Percentiles rank a stretch among this genome's conserved stretches.
Conservation (phyloP, 768 basidiomycete genomes). For the Tremella mesenterica region DNA sequence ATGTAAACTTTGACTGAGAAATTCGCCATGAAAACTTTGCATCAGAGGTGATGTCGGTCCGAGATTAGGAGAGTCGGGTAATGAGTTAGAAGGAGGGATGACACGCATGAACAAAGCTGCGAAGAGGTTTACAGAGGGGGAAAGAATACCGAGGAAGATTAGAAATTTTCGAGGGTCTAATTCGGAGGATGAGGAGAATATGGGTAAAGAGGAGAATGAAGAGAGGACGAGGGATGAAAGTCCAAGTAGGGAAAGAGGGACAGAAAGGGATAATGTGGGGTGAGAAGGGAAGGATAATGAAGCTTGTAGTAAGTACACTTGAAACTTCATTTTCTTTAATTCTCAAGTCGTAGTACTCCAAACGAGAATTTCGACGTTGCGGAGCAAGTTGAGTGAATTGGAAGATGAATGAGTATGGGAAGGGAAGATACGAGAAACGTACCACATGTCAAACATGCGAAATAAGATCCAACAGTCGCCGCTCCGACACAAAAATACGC, state of each 20-base stretch:
- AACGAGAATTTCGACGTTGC: too few relatives aligned
- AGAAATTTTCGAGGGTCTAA: conserved; percentile 35
- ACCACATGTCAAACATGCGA: conserved; percentile 41
- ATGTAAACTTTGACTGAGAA: conserved; percentile 29
- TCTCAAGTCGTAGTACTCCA: too few relatives aligned
- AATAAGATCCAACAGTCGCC: conserved; percentile 42
- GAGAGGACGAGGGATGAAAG: conserved; percentile 39
- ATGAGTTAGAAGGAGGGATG: conserved; percentile 17
- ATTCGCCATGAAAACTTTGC: background rate
- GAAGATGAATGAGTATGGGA: background rate
- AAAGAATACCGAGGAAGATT: conserved; percentile 34
- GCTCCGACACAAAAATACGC: conserved; percentile 39
- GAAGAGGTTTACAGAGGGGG: conserved; percentile 39
- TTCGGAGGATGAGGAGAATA: conserved; percentile 17
- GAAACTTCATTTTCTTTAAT: background rate
- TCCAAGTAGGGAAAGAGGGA: conserved; percentile 38
- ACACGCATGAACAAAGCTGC: conserved; percentile 36
- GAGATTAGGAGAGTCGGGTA: conserved; percentile 5
- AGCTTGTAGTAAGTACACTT: background rate
- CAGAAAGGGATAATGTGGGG: conserved; percentile 40
- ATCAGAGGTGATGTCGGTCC: conserved; percentile 6
- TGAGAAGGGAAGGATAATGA: conserved; percentile 32
- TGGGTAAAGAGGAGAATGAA: conserved; percentile 27
- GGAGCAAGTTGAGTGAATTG: background rate
- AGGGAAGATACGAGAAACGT: conserved; percentile 2